phyloP scores from a whole-genome alignment of 2,329 filamentous ascomycete species.

The Cryphonectria parasitica region DNA sequence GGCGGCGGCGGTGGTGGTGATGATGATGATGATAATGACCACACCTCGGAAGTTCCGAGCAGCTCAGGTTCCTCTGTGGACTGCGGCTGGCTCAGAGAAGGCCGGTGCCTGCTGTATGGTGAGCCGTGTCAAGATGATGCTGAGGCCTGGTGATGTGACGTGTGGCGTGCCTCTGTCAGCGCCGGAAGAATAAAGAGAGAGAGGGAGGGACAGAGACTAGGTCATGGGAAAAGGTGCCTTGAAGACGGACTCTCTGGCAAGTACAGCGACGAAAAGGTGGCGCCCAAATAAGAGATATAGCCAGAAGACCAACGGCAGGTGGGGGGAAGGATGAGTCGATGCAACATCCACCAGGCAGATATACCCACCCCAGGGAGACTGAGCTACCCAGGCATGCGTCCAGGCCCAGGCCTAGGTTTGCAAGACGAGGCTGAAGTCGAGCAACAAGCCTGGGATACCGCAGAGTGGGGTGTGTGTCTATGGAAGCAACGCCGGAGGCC shows the following conservation, averaged over 20 bases:
- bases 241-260: not conserved
- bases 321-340: not conserved
- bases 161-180: not conserved
- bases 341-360: conserved; percentile 6
- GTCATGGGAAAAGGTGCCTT: not conserved
- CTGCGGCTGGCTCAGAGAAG: not conserved
- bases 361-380: not conserved
- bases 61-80: not conserved
- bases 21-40: not conserved
- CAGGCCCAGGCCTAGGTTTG: not conserved
- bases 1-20: too few species aligned
- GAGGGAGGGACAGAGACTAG: not conserved
- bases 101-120: not conserved
- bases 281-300: not conserved
- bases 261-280: not conserved
- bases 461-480: not conserved
- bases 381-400: not conserved
- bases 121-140: not conserved
- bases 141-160: not conserved
- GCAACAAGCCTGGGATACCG: not conserved
- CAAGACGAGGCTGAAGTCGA: not conserved
- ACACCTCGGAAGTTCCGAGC: not conserved
- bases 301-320: not conserved
- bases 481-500: not conserved
- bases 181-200: not conserved